Conservation (phyloP, 768 basidiomycete species). For the Chalciporus pseudorubinellus region DNA sequence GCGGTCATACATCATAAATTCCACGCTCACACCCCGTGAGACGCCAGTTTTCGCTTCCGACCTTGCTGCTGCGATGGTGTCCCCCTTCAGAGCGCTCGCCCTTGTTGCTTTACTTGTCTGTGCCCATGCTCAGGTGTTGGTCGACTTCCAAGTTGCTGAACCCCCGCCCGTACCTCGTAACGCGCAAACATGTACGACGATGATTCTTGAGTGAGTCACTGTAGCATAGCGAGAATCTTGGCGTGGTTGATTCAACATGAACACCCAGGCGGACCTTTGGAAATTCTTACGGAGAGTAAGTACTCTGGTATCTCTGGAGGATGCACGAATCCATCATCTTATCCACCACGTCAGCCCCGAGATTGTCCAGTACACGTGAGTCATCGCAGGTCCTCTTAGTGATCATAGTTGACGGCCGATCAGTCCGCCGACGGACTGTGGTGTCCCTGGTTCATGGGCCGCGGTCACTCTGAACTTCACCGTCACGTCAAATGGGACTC, state of each 20-base stretch:
- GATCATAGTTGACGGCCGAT: neutral
- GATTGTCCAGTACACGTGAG: constrained; percentile 59
- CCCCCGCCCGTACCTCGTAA: constrained; percentile 65
- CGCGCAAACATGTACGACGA: constrained; percentile 59
- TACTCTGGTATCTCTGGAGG: constrained; percentile 1
- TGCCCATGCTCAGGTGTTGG: constrained; percentile 32
- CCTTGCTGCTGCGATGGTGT: constrained; percentile 20
- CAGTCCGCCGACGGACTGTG: constrained; percentile 74
- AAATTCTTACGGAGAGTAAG: constrained; percentile 65
- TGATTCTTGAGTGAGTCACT: constrained; percentile 56
- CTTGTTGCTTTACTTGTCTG: constrained; percentile 7
- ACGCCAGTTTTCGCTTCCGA: constrained; percentile 1
- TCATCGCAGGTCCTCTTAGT: neutral
- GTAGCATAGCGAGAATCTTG: neutral
- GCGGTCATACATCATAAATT: constrained; percentile 7
- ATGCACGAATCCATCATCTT: neutral
- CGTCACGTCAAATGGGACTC: constrained; percentile 74
- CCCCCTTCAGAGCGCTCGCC: constrained; percentile 8
- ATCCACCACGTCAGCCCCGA: constrained; percentile 46
- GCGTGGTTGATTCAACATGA: neutral
- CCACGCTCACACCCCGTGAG: neutral
- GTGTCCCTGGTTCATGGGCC: constrained; percentile 67
- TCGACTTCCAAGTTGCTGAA: constrained; percentile 70
- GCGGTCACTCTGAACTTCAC: constrained; percentile 76
- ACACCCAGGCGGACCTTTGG: constrained; percentile 62